Evolutionary conservation across 2,329 filamentous ascomycete species (phyloP).

Genomic region (Monosporascus cannonballus): DNA sequence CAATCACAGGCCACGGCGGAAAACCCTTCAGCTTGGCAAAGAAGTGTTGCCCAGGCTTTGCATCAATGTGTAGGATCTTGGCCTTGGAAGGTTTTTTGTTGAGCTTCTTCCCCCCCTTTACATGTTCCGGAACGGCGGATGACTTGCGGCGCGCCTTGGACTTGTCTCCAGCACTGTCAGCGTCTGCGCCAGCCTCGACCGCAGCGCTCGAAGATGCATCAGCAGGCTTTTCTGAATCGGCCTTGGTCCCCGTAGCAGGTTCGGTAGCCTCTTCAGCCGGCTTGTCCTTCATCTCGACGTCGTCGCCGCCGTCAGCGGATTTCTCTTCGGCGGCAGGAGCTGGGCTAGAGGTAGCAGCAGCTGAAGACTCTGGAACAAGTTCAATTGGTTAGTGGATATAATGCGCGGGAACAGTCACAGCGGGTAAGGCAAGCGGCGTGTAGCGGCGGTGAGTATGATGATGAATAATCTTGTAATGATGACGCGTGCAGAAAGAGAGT

Average conservation of each 20-base stretch:
- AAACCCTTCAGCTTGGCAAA: conserved; percentile 92
- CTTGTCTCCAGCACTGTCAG: conserved; percentile 16
- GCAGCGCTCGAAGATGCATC: conserved; percentile 5
- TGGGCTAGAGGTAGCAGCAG: background rate
- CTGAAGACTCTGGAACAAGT: background rate
- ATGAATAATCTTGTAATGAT: background rate
- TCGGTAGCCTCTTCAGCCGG: conserved; percentile 17
- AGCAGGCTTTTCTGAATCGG: conserved; percentile 10
- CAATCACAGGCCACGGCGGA: conserved; percentile 88
- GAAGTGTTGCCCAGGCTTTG: conserved; percentile 85
- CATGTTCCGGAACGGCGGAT: conserved; percentile 57
- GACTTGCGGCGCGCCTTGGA: conserved; percentile 67
- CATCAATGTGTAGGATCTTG: conserved; percentile 67
- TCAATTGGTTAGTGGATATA: conserved; percentile 18
- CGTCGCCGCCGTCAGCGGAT: conserved; percentile 5
- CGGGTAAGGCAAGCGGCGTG: background rate
- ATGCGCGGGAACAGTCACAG: background rate
- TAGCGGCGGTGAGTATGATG: background rate
- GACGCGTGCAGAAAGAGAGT: background rate
- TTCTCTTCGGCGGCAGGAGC: conserved; percentile 22
- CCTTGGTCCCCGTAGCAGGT: conserved; percentile 10
- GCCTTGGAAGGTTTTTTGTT: conserved; percentile 79
- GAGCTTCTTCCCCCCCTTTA: conserved; percentile 58
- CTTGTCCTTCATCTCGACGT: conserved; percentile 25
- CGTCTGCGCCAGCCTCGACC: conserved; percentile 11